A percentile compares a stretch with the other conserved stretches of the same genome.
Conservation (phyloP, 2,329 filamentous ascomycete species). For the Biscogniauxia mediterranea region DNA sequence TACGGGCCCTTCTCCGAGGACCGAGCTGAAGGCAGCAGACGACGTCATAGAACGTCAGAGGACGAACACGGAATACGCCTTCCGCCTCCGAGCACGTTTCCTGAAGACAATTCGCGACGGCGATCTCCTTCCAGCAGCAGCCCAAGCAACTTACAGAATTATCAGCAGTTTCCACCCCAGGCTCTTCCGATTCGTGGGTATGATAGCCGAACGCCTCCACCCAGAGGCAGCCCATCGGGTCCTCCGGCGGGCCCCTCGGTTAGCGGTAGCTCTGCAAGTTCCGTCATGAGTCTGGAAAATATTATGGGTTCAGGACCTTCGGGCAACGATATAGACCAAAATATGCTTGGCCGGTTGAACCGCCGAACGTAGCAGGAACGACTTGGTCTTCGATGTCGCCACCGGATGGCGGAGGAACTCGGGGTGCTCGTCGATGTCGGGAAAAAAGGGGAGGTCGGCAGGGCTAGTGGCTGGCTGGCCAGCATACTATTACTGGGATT, state of each 20-base stretch:
- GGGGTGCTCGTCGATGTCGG: slow-evolving; percentile 2
- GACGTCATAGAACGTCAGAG: slow-evolving; percentile 37
- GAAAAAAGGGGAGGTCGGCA: background rate
- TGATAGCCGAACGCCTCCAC: slow-evolving; percentile 38
- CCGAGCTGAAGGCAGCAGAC: slow-evolving; percentile 32
- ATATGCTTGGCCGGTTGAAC: slow-evolving; percentile 54
- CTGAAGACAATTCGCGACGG: slow-evolving; percentile 49
- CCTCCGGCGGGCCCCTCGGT: slow-evolving; percentile 18
- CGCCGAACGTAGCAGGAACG: slow-evolving; percentile 29
- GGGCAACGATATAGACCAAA: slow-evolving; percentile 52
- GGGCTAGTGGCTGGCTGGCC: slow-evolving; percentile 1
- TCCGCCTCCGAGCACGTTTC: slow-evolving; percentile 42
- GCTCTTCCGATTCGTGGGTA: slow-evolving; percentile 29
- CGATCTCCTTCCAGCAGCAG: slow-evolving; percentile 54
- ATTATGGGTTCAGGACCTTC: slow-evolving; percentile 43
- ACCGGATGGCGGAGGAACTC: slow-evolving; percentile 12
- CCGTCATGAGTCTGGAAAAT: slow-evolving; percentile 54
- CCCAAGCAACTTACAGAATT: slow-evolving; percentile 42
- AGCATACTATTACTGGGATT: background rate
- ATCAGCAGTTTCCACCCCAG: slow-evolving; percentile 33
- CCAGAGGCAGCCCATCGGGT: slow-evolving; percentile 40
- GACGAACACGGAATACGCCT: slow-evolving; percentile 41
- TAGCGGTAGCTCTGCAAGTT: slow-evolving; percentile 39
- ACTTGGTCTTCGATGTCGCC: slow-evolving; percentile 4
- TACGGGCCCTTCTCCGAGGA: slow-evolving; percentile 38